Percentiles rank a stretch among this genome's conserved stretches.
Conservation (phyloP, 2,329 filamentous ascomycete species). For the Sporothrix variecibatus region DNA sequence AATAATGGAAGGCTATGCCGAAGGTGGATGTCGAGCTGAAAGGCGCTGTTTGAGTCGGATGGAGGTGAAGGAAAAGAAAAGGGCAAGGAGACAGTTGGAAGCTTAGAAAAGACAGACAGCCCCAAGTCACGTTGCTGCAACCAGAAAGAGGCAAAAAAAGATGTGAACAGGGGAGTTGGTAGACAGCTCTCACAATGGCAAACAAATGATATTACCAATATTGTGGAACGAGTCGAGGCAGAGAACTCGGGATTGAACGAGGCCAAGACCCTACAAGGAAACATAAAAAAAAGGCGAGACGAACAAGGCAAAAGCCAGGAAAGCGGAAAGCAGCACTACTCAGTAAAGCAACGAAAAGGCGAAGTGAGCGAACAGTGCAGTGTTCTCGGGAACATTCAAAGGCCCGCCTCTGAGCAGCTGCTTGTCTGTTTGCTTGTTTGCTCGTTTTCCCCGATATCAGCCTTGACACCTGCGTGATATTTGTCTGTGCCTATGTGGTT, state of each 20-base stretch:
- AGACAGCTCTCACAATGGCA: neutral
- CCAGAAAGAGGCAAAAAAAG: neutral
- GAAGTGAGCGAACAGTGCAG: no score
- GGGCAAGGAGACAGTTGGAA: neutral
- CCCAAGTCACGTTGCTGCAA: neutral
- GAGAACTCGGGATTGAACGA: neutral
- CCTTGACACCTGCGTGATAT: conserved; percentile 5
- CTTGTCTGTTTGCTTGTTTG: neutral
- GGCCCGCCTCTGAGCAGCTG: neutral
- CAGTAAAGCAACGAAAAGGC: no score
- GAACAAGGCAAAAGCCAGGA: neutral
- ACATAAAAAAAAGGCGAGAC: neutral
- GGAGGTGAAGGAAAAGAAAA: neutral
- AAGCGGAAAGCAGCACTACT: neutral
- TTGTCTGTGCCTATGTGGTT: no score
- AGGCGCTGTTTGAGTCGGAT: neutral
- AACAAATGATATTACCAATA: conserved; percentile 4
- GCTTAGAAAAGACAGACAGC: neutral
- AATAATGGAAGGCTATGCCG: conserved; percentile 7
- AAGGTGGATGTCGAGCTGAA: neutral
- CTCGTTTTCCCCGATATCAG: neutral
- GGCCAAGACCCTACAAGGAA: neutral
- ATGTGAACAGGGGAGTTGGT: neutral
- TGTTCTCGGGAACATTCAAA: neutral
- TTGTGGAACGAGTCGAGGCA: neutral